Evolutionary conservation across 2,329 filamentous ascomycete genomes (phyloP), one percentile per base, ranked within the genome.

Genomic region (Pestalotiopsis sp.): DNA sequence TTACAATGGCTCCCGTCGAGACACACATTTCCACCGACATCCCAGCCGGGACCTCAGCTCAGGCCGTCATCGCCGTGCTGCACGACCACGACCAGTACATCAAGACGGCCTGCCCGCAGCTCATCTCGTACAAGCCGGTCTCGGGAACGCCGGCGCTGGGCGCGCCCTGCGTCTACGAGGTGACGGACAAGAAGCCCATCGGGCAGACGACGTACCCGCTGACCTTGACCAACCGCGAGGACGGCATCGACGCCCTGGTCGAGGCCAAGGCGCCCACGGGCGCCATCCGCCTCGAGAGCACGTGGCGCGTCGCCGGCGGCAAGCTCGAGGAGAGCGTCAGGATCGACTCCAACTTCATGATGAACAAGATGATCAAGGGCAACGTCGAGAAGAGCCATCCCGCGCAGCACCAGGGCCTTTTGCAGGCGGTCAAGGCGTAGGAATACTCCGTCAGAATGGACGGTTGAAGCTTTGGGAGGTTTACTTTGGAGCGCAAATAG

Each of bases 11-110:
- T 25, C 59, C 73, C 2, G 39, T 66, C 68, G 69, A 72, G 41
- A 68, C 81, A 85, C 75, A 84, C 84, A 72, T 80, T 79, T 73
- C 84, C 83, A 69, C 77, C 14, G 74, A 70, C 14, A 70, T 79
- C 11, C 77, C 77, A 11, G 71, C 70, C n/a, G 73, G 70, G 65
- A 59, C 73, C 5, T 38, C 67, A 4, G 70, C 73, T 17, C 65
- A 73, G 17, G 70, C 73, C 56, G 70, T 77, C 58, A 68, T 76
- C 27, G 66, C 70, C 31, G 68, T 69, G 23, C 75, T 79, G 4
- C 82, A 87, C 65, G 89, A 94, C 76, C 74, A 77, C 71, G 73
- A 90, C 82, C 39, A 63, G 2, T 76, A 76, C 73, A 76, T 77
- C 71, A 70, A 69, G 6, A 74, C 69, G 9, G 75, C 75, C 1